Base-by-base conservation (phyloP, 768 basidiomycete genomes). In the Suillus subaureus region DNA sequence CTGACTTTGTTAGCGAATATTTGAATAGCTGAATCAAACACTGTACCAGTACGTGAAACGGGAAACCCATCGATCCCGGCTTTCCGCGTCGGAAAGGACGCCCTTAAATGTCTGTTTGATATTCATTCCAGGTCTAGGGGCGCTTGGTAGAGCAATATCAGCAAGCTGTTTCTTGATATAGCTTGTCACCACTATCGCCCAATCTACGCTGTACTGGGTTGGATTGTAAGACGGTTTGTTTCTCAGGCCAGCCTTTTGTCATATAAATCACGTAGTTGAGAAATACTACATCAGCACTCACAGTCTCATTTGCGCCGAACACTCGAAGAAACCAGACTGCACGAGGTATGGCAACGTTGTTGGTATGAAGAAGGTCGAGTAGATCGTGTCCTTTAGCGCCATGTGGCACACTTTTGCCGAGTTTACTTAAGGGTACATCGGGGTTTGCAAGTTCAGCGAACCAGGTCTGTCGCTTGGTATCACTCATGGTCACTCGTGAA, bases 261-360 rank as follows among this genome's bases (percentile, higher is more conserved):
- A 58, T 28, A 35, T 60, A 33, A 55, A 47, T 68, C 18, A 65
- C 23, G 61, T 6, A 39, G n/a, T 28, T n/a, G 28, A 54, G 60
- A 11, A 2, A 66, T 1, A 28, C 62, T 52, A 39, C 54, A 65
- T n/a, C 42, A 26, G 28, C 9, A 66, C 79, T 55, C 72, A 93
- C 92, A 58, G 91, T 92, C 77, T 96, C 94, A 70, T 94, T 94
- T 23, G 90, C 92, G 31, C 94, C 94, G 70, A 94, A 87, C 4
- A 94, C 92, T 23, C 93, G 85, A 33, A 95, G 80, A 73, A 94
- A 92, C 94, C 94, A 96, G 8, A 94, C 87, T 4, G 94, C 94
- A 54, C 94, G 84, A 2, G 90, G 83, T 40, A 93, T 90, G 7
- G 89, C 90, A 33, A 95, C 90, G 64, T 89, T 85, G 62, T 93